Conservation (phyloP, 768 basidiomycete species). For the Phanerodontia chrysosporium region DNA sequence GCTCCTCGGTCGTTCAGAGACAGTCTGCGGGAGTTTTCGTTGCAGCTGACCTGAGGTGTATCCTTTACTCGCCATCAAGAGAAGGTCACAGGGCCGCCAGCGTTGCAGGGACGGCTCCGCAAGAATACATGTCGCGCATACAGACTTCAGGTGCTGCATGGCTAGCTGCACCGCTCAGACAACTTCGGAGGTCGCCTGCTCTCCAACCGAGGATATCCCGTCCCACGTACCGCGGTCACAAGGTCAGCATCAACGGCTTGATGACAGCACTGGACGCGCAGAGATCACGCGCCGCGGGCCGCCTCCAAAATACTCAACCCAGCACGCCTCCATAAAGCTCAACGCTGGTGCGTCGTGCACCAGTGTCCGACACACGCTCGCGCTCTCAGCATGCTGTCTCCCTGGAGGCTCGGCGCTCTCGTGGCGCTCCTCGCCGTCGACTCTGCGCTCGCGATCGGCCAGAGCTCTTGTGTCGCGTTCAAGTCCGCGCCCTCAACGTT, state of each 20-base stretch:
- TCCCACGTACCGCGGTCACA: constrained; percentile 17
- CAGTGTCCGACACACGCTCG: neutral
- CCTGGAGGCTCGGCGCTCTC: constrained; percentile 11
- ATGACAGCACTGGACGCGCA: neutral
- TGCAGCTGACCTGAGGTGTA: neutral
- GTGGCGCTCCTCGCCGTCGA: constrained; percentile 11
- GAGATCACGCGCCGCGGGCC: neutral
- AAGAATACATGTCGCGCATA: constrained; percentile 6
- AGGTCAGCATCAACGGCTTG: constrained; percentile 7
- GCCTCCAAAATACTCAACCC: neutral
- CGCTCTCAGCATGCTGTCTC: constrained; percentile 1
- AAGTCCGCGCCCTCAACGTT: constrained; percentile 31
- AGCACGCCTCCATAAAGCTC: neutral
- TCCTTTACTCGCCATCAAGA: neutral
- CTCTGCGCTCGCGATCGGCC: constrained; percentile 40
- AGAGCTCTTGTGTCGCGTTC: constrained; percentile 45
- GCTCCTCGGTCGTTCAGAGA: neutral
- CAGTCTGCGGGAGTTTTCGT: neutral
- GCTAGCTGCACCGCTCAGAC: neutral
- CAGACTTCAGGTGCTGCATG: neutral
- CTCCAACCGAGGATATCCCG: constrained; percentile 14
- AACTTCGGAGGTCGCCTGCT: neutral
- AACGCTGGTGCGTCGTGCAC: too few species aligned
- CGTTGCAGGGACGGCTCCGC: neutral
- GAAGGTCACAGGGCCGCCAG: neutral